Evolutionary conservation across 2,329 filamentous ascomycete species (phyloP).

Genomic region (Knufia petricola): DNA sequence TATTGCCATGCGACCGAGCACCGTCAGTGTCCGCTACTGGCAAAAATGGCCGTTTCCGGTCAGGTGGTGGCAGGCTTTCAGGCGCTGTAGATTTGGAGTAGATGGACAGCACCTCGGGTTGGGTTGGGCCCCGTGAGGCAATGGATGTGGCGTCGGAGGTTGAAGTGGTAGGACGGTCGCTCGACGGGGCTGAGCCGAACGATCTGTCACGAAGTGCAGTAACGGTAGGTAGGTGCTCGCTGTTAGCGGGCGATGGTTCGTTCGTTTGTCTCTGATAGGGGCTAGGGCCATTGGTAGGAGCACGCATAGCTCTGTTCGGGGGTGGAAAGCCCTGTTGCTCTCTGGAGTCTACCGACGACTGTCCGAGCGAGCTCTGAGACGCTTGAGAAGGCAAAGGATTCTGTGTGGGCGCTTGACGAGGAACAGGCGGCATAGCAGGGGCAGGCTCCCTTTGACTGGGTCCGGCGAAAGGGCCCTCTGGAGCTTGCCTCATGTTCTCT

Average conservation of each 20-base stretch:
- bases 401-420: neutral
- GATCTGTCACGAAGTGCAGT: constrained; percentile 3
- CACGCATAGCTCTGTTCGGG: neutral
- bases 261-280: neutral
- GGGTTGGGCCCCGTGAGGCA: constrained; percentile 1
- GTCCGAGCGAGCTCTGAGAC: neutral
- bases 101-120: neutral
- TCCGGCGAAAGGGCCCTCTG: neutral
- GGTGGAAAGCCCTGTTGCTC: constrained; percentile 7
- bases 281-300: neutral
- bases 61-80: constrained; percentile 12
- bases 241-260: neutral
- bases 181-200: constrained; percentile 3
- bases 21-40: constrained; percentile 24
- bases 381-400: neutral
- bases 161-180: constrained; percentile 1
- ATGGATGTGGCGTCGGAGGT: constrained; percentile 1
- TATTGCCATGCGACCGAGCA: constrained; percentile 23
- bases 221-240: constrained; percentile 1
- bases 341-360: neutral
- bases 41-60: constrained; percentile 12
- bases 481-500: constrained; percentile 3
- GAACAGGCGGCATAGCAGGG: constrained; percentile 6
- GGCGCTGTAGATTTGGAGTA: constrained; percentile 7
- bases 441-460: neutral